These are phyloP conservation scores for Lasiodiplodia theobromae DNA, from an alignment of 2,329 filamentous ascomycete species.

Conservation along the genomic window DNA sequence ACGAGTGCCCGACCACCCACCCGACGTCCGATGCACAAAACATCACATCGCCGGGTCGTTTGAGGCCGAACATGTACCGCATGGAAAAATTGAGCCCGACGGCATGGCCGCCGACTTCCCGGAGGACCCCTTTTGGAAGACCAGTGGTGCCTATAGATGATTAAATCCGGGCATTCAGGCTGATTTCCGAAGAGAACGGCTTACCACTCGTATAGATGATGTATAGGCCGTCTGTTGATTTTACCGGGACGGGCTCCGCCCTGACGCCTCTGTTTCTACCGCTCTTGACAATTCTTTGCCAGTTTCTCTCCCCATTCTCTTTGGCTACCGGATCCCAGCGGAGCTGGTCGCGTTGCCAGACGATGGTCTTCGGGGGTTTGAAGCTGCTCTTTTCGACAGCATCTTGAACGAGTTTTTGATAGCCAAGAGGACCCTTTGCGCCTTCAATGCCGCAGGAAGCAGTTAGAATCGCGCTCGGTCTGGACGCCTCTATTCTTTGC, in stretches of 20 bases:
- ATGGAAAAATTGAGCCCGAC: slow-evolving; percentile 85
- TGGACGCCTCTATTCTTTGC: slow-evolving; percentile 85
- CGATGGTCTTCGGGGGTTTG: slow-evolving; percentile 75
- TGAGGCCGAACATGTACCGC: slow-evolving; percentile 81
- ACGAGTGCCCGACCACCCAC: slow-evolving; percentile 87
- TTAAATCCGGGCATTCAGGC: slow-evolving; percentile 9
- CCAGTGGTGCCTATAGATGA: slow-evolving; percentile 70
- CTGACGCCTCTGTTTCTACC: slow-evolving; percentile 71
- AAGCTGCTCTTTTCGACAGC: slow-evolving; percentile 71
- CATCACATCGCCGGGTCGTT: slow-evolving; percentile 82
- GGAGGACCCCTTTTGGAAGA: slow-evolving; percentile 80
- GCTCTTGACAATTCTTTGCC: slow-evolving; percentile 78
- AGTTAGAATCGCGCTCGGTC: slow-evolving; percentile 78
- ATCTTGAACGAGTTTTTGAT: slow-evolving; percentile 77
- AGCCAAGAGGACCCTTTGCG: slow-evolving; percentile 77
- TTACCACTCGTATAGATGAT: slow-evolving; percentile 82
- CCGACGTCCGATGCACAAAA: slow-evolving; percentile 87
- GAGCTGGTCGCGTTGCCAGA: slow-evolving; percentile 84
- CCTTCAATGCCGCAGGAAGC: slow-evolving; percentile 94
- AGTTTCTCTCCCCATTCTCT: slow-evolving; percentile 74
- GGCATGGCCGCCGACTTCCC: slow-evolving; percentile 85
- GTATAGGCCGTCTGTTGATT: slow-evolving; percentile 81
- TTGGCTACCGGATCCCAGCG: slow-evolving; percentile 75
- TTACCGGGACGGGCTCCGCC: slow-evolving; percentile 78
- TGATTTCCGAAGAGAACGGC: slow-evolving; percentile 18